Conservation (phyloP, 106 monocot genomes). For the Cymbidium sinense region DNA sequence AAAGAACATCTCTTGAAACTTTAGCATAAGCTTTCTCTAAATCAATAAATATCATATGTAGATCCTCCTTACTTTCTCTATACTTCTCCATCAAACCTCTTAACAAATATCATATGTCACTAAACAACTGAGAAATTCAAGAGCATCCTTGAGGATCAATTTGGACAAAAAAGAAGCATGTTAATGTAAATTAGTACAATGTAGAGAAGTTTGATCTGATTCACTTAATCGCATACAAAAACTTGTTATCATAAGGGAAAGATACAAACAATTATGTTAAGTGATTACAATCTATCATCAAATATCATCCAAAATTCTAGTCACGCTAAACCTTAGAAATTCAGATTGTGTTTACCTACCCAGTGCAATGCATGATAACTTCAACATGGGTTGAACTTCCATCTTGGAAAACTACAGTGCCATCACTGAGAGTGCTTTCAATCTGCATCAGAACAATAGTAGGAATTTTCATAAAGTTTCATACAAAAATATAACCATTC, state of each 20-base stretch:
- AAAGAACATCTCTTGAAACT: too few relatives aligned
- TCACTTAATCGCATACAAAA: background rate
- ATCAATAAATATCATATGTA: too few relatives aligned
- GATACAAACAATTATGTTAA: background rate
- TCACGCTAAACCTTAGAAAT: background rate
- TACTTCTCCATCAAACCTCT: too few relatives aligned
- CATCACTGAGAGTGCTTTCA: conserved; percentile 34
- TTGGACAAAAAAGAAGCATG: background rate
- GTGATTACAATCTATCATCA: background rate
- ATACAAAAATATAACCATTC: background rate
- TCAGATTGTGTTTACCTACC: conserved; percentile 40
- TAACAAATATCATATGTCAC: too few relatives aligned
- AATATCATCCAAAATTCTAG: background rate
- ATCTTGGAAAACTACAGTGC: conserved; percentile 41
- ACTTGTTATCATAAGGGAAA: too few relatives aligned
- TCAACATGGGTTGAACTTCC: conserved; percentile 43
- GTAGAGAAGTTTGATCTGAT: background rate
- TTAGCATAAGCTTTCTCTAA: too few relatives aligned
- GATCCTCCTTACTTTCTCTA: too few relatives aligned
- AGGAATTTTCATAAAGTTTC: background rate
- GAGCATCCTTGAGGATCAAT: too few relatives aligned
- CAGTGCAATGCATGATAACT: conserved; percentile 95
- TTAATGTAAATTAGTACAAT: background rate
- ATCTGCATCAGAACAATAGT: conserved; percentile 36
- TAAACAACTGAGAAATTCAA: too few relatives aligned